Evolutionary conservation across 1,139 yeast species (phyloP).

Genomic region (Tardiomyces digboiensis): DNA sequence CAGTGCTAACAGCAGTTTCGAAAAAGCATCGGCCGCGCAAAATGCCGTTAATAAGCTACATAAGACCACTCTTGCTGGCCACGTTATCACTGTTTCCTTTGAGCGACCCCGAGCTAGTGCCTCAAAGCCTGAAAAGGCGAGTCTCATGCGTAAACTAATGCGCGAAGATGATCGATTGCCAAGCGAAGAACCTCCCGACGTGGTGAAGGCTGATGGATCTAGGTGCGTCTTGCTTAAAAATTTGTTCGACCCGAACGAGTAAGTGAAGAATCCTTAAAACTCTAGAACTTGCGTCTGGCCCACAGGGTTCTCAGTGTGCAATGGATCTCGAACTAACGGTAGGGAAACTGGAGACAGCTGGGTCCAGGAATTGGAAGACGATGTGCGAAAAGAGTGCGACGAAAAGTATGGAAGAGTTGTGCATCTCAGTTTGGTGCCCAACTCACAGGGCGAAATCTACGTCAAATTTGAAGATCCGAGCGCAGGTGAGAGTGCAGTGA

Average conservation of each 20-base stretch:
- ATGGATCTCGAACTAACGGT: not conserved
- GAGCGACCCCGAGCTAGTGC: not conserved
- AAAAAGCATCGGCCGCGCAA: not conserved
- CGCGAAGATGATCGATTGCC: constrained; percentile 20
- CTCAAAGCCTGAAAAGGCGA: constrained; percentile 11
- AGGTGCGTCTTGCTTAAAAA: not conserved
- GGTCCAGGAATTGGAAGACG: constrained; percentile 29
- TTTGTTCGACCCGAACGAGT: not conserved
- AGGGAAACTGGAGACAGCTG: constrained; percentile 27
- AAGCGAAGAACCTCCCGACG: not conserved
- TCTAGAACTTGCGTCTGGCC: too few relatives aligned
- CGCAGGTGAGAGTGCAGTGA: constrained; percentile 24
- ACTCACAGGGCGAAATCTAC: constrained; percentile 26
- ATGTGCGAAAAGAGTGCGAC: constrained; percentile 29
- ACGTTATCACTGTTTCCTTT: not conserved
- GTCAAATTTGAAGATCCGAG: constrained; percentile 23
- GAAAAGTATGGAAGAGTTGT: constrained; percentile 28
- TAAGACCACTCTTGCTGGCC: not conserved
- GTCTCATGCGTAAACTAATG: constrained; percentile 25
- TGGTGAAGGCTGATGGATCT: not conserved
- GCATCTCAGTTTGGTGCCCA: constrained; percentile 26
- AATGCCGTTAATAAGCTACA: not conserved
- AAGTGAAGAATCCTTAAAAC: too few relatives aligned
- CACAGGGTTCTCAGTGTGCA: too few relatives aligned
- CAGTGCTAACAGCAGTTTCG: not conserved